Evolutionary conservation across 371 early-diverging fungal genomes (phyloP).

Genomic region (Mucor irregularis): DNA sequence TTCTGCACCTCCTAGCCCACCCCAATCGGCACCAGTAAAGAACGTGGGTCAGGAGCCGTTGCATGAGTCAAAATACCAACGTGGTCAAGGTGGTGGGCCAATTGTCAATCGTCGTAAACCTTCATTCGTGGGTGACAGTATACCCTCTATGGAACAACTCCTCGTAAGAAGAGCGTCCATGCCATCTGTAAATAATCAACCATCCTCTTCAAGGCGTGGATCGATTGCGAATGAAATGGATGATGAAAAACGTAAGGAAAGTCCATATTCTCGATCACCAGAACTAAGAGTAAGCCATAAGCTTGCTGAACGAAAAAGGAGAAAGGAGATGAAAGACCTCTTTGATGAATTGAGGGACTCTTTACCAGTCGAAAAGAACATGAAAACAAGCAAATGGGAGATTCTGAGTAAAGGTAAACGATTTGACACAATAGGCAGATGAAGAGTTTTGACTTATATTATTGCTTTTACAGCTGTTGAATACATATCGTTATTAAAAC

Average conservation of each 20-base stretch:
- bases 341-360: slow-evolving; percentile 82
- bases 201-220: background rate
- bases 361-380: slow-evolving; percentile 72
- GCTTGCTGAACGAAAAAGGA: slow-evolving; percentile 80
- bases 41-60: slow-evolving; percentile 13
- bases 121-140: slow-evolving; percentile 35
- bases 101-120: slow-evolving; percentile 31
- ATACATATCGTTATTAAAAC: slow-evolving; percentile 48
- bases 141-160: slow-evolving; percentile 2
- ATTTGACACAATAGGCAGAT: background rate
- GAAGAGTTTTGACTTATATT: background rate
- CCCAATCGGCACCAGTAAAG: slow-evolving; percentile 26
- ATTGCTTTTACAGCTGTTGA: slow-evolving; percentile 46
- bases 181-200: slow-evolving; percentile 39
- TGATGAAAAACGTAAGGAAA: slow-evolving; percentile 32
- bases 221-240: background rate
- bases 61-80: slow-evolving; percentile 11
- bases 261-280: slow-evolving; percentile 70
- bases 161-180: slow-evolving; percentile 50
- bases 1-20: slow-evolving; percentile 65
- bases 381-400: slow-evolving; percentile 88
- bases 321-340: slow-evolving; percentile 86
- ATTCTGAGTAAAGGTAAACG: slow-evolving; percentile 75
- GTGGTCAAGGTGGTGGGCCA: slow-evolving; percentile 18
- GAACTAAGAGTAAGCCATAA: slow-evolving; percentile 77